A percentile compares a stretch with the other conserved stretches of the same genome.
Evolutionary conservation across 768 basidiomycete genomes (phyloP).

Genomic region (Lyophyllum decastes): DNA sequence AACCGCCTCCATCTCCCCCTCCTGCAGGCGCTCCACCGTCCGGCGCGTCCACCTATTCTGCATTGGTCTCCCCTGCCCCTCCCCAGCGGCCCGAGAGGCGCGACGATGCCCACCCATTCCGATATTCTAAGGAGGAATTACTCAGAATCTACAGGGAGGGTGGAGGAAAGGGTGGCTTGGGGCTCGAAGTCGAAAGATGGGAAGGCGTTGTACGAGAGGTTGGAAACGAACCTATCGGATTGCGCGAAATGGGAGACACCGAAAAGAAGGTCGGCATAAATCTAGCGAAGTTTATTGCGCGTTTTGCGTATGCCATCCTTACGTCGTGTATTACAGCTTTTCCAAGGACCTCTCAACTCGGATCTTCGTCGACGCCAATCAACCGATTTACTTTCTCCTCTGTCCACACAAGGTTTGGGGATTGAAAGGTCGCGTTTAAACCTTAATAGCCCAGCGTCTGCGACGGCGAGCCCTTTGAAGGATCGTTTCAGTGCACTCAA

Average conservation of each 20-base stretch:
- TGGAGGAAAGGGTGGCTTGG: constrained; percentile 70
- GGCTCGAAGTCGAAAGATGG: constrained; percentile 86
- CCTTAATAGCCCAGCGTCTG: constrained; percentile 45
- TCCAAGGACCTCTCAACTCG: constrained; percentile 81
- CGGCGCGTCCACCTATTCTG: constrained; percentile 69
- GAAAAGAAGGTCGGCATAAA: constrained; percentile 80
- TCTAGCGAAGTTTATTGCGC: constrained; percentile 16
- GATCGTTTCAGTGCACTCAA: constrained; percentile 67
- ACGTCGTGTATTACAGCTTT: constrained; percentile 54
- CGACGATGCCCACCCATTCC: constrained; percentile 77
- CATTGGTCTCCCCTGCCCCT: constrained; percentile 59
- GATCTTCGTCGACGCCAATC: constrained; percentile 87
- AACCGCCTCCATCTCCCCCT: constrained; percentile 62
- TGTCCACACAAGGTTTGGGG: constrained; percentile 47
- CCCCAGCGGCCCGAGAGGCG: constrained; percentile 52
- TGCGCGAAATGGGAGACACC: constrained; percentile 78
- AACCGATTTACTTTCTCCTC: constrained; percentile 65
- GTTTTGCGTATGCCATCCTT: constrained; percentile 23
- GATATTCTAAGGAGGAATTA: constrained; percentile 85
- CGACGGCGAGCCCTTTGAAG: constrained; percentile 56
- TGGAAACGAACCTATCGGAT: constrained; percentile 67
- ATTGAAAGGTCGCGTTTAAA: constrained; percentile 61
- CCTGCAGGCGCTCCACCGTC: constrained; percentile 42
- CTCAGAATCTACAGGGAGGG: constrained; percentile 83
- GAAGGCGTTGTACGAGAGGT: constrained; percentile 84